phyloP scores from a whole-genome alignment of 129 eudicot species.

The Helianthus annuus region HanXRQr2.0-SUNRISE NC_035443.2:9387933-9388432 shows the following conservation, averaged over 20 bases:
- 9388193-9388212: slow-evolving; percentile 83
- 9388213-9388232: slow-evolving; percentile 89
- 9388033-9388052: not conserved
- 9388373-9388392: not conserved
- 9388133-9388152: slow-evolving; percentile 93
- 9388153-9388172: slow-evolving; percentile 73
- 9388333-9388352: not conserved
- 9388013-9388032: not conserved
- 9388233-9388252: slow-evolving; percentile 19
- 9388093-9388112: slow-evolving; percentile 45
- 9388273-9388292: not conserved
- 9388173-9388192: slow-evolving; percentile 82
- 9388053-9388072: not conserved
- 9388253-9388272: not conserved
- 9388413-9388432: not conserved
- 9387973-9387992: too few species aligned
- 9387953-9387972: too few species aligned
- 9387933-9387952: too few species aligned
- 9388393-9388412: not conserved
- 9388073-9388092: not conserved
- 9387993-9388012: too few species aligned
- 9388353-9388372: not conserved
- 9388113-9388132: slow-evolving; percentile 67
- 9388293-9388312: not conserved
- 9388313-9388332: not conserved